Base-by-base conservation (phyloP, 2,329 filamentous ascomycete species). In the Fusarium verticillioides region DNA sequence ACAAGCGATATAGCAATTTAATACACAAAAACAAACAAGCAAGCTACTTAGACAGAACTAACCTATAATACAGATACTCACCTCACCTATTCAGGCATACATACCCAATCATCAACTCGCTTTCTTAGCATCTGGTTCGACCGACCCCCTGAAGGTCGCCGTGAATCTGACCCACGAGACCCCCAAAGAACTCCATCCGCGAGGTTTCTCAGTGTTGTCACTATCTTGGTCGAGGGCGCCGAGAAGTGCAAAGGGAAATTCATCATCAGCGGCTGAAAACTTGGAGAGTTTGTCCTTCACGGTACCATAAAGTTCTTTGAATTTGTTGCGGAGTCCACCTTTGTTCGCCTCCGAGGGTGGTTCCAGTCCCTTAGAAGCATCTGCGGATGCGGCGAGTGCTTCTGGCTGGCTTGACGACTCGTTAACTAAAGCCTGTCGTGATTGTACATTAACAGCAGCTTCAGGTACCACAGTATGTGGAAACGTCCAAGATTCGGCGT, bases 141-240 rank as follows among this genome's bases (percentile, higher is more conserved):
- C 47, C 10, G 47, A 50, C 47, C 21, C 30, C 21, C n/a, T 23
- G 21, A 50, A 50, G 47, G 32, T 23, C 21, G 28, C 21, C 47
- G 47, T 50, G 47, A 49, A n/a, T 11, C n/a, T 49, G 46, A 28
- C 21, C 28, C 28, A 32, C 21, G 19, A n/a, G 23, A 32, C 28
- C n/a, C 28, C 28, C 47, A 32, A 50, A 23, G 21, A 34, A 13
- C 9, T 34, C 49, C 21, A 65, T 16, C 30, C 42, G 9, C 47
- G 46, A 36, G 57, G 47, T 13, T 13, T 30, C 18, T 46, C 54
- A 4, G 58, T 28, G 9, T 44, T 67, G 16, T 39, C 39, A 28
- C 64, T 26, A 12, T 53, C 30, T 18, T 32, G 50, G 36, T 52
- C 19, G 68, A 73, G 44, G 18, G 19, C 21, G 58, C 49, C 67